Percentiles rank a stretch among this genome's conserved stretches.
Conservation (phyloP, 2,329 filamentous ascomycete species). For the Fusarium subtropicale region DNA sequence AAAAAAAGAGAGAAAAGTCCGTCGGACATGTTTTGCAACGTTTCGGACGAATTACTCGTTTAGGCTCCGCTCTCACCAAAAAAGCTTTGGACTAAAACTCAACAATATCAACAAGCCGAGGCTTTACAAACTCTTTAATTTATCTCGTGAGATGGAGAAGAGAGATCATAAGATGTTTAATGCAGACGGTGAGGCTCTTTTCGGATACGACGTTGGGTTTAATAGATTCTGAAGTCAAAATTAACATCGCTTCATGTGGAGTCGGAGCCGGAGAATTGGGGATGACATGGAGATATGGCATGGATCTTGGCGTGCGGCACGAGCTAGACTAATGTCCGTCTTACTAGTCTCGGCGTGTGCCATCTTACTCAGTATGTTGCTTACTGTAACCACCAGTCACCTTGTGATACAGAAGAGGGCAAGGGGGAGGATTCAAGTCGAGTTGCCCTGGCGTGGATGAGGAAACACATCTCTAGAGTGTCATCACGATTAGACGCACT, state of each 20-base stretch:
- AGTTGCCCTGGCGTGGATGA: background rate
- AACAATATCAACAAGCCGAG: constrained; percentile 1
- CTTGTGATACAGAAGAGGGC: background rate
- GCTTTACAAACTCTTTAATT: background rate
- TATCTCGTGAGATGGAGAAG: background rate
- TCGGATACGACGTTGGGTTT: background rate
- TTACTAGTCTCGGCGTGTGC: background rate
- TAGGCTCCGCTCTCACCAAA: background rate
- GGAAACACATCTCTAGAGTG: background rate
- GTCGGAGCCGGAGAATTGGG: background rate
- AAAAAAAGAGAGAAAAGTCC: background rate
- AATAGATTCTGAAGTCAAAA: background rate
- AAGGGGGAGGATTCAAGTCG: background rate
- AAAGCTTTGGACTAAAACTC: background rate
- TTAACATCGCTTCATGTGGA: background rate
- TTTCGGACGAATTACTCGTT: constrained; percentile 1
- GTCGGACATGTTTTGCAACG: constrained; percentile 5
- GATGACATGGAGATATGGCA: background rate
- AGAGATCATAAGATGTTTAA: background rate
- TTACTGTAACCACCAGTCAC: no score
- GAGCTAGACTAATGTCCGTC: background rate
- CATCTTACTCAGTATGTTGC: no score
- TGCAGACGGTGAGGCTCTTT: background rate
- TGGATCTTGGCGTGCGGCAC: background rate
- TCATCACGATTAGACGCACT: background rate